Evolutionary conservation across 495 filamentous ascomycete species (phyloP), one percentile per base, ranked within the genome.

Genomic region (Glonium stellatum): DNA sequence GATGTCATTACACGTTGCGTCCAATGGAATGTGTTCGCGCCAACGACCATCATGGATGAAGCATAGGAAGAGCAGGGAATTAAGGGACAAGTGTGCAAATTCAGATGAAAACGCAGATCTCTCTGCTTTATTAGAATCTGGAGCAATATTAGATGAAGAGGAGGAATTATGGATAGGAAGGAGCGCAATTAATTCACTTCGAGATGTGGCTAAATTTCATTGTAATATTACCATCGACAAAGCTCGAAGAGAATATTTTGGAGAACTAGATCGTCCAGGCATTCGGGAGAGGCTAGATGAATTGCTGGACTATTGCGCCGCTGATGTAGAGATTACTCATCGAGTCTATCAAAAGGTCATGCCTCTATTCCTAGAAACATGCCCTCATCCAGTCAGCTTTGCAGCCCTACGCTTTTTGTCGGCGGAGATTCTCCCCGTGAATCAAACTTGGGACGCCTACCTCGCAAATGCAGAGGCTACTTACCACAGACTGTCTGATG

Each of bases 1-100:
- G 1, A 99, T 99, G 93, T 96, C 91, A 9, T 78, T 99, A 53
- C 93, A 99, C 70, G 92, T 97, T 8, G 93, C 93, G 12, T 92
- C 96, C 9, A 99, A 99, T 67, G 93, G 93, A 34, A 99, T 99
- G 93, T 99, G 93, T 70, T 97, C 93, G 10, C 87, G 87, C 56
- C 93, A 99, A 71, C 81, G 93, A 53, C 93, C 93, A 9, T 93
- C 89, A 0, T 99, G 93, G 93, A 88, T 95, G 85, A 93, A 90
- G 63, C 87, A 95, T 67, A 87, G 88, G 67, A 99, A 99, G 69
- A 87, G 84, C 62, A 82, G 85, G 64, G 92, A 96, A 63, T 67
- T 95, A 49, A 77, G 89, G 42, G 91, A 96, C 55, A 89, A 87
- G 70, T 83, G 93, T 51, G 81, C 87, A 13, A 84, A 73, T 54